Conservation (phyloP, 2,329 filamentous ascomycete genomes). For the Colletotrichum sp. region DNA sequence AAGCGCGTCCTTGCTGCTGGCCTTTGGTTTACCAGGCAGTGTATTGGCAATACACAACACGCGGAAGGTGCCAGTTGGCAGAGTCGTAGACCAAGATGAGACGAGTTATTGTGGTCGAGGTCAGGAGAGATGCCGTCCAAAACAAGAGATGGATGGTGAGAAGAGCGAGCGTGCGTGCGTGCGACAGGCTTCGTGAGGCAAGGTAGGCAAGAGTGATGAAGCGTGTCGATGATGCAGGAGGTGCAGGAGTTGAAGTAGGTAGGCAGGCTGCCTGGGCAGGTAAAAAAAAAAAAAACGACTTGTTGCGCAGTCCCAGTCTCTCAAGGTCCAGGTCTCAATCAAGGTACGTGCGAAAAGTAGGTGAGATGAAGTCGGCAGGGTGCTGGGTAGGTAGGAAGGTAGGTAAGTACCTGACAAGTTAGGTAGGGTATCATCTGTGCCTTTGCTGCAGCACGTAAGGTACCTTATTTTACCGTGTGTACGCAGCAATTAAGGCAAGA, state of each 20-base stretch:
- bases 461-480: background rate
- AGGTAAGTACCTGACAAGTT: background rate
- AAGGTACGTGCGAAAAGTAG: background rate
- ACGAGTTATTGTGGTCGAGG: background rate
- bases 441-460: background rate
- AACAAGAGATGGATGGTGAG: background rate
- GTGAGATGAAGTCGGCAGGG: background rate
- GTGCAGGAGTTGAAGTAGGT: background rate
- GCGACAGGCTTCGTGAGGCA: background rate
- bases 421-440: background rate
- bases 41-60: background rate
- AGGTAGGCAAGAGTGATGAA: background rate
- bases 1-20: background rate
- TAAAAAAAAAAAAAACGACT: background rate
- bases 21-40: background rate
- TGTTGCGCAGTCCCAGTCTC: background rate
- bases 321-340: background rate
- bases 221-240: background rate
- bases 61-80: background rate
- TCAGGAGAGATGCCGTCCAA: background rate
- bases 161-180: background rate
- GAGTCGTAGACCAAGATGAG: background rate
- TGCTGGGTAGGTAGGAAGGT: background rate
- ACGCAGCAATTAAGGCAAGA: background rate
- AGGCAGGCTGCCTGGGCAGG: background rate